Conservation (phyloP, 768 basidiomycete genomes). For the Boletus eberwhitei region DNA sequence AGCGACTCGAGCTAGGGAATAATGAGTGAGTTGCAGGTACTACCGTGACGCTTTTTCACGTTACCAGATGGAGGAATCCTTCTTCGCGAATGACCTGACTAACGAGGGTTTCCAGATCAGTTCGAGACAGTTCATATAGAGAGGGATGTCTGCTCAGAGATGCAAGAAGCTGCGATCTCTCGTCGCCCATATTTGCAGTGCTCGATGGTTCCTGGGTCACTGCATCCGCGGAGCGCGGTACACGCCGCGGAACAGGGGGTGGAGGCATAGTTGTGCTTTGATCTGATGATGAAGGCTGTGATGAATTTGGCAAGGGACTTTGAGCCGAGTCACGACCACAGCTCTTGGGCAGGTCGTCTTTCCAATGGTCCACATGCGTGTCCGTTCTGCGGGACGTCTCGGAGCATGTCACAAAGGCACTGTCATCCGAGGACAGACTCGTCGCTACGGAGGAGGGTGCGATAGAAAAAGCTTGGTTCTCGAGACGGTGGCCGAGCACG, state of each 20-base stretch:
- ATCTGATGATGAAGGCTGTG: constrained; percentile 30
- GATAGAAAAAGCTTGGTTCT: neutral
- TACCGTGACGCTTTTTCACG: constrained; percentile 13
- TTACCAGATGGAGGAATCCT: constrained; percentile 72
- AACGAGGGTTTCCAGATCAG: constrained; percentile 54
- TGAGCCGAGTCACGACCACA: constrained; percentile 5
- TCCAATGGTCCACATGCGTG: neutral
- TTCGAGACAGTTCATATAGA: constrained; percentile 52
- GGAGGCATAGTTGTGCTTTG: constrained; percentile 28
- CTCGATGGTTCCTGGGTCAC: constrained; percentile 5
- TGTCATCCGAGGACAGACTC: constrained; percentile 27
- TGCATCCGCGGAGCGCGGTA: constrained; percentile 3
- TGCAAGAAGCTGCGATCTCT: constrained; percentile 29
- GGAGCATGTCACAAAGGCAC: constrained; percentile 26
- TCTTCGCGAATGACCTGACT: constrained; percentile 67
- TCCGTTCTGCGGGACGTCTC: constrained; percentile 19
- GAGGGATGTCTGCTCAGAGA: constrained; percentile 43
- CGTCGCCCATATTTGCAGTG: constrained; percentile 1
- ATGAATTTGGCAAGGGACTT: constrained; percentile 32
- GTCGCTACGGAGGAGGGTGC: constrained; percentile 7
- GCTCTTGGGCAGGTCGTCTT: neutral
- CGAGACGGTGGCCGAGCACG: neutral
- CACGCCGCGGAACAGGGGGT: constrained; percentile 27
- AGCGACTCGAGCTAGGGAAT: constrained; percentile 49
- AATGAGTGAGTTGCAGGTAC: constrained; percentile 11